Evolutionary conservation across 2,329 filamentous ascomycete species (phyloP).

Genomic region (Plenodomus tracheiphilus): DNA sequence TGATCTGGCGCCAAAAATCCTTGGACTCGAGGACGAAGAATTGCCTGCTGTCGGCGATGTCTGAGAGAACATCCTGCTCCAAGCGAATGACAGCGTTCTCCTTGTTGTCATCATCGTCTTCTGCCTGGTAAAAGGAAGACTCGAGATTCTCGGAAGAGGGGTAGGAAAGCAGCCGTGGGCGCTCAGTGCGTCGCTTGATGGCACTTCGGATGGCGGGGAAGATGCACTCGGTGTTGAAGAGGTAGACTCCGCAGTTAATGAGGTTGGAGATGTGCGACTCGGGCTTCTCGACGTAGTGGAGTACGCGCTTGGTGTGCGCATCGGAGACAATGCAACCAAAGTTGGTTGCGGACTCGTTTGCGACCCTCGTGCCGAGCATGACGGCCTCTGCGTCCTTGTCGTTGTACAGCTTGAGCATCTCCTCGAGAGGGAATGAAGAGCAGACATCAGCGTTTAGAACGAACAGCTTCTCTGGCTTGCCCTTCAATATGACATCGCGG

Average conservation of each 20-base stretch:
- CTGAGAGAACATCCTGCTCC: constrained; percentile 94
- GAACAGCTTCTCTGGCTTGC: constrained; percentile 91
- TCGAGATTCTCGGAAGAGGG: constrained; percentile 94
- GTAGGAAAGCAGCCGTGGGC: constrained; percentile 90
- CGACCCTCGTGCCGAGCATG: constrained; percentile 89
- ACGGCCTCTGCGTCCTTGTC: constrained; percentile 96
- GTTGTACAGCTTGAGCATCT: constrained; percentile 93
- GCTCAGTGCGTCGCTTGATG: constrained; percentile 92
- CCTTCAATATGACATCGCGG: constrained; percentile 97
- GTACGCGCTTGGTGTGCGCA: constrained; percentile 87
- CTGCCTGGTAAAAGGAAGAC: constrained; percentile 60
- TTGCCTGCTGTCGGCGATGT: constrained; percentile 94
- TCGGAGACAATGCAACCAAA: constrained; percentile 98
- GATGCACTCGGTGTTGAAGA: constrained; percentile 93
- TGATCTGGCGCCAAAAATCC: constrained; percentile 99
- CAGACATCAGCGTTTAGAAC: constrained; percentile 98
- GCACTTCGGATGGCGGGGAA: constrained; percentile 93
- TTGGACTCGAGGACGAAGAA: constrained; percentile 99
- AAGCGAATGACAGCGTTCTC: constrained; percentile 88
- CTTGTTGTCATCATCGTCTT: constrained; percentile 72
- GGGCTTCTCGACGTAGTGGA: constrained; percentile 99
- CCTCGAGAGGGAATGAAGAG: constrained; percentile 93
- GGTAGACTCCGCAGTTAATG: constrained; percentile 99
- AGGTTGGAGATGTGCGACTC: constrained; percentile 97
- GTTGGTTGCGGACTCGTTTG: constrained; percentile 88